phyloP scores from a whole-genome alignment of 2,329 filamentous ascomycete genomes.

The Epichloe amarillans region DNA sequence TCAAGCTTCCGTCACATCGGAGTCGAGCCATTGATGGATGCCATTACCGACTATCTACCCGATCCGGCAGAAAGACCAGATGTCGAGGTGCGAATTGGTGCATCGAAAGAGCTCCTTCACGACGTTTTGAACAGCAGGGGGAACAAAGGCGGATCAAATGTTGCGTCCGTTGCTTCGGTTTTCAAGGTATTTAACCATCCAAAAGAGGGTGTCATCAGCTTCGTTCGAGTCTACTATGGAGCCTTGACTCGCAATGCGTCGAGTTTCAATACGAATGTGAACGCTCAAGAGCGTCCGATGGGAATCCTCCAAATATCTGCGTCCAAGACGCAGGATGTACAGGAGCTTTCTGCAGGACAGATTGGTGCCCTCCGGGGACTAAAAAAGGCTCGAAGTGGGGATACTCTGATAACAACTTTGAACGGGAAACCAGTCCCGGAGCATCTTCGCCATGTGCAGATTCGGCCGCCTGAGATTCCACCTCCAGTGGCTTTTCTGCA shows the following conservation, averaged over 20 bases:
- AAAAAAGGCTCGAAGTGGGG: conserved; percentile 83
- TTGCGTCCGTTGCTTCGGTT: conserved; percentile 48
- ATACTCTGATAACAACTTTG: conserved; percentile 70
- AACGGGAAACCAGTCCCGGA: conserved; percentile 49
- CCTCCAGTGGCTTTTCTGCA: conserved; percentile 96
- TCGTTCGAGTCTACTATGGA: conserved; percentile 84
- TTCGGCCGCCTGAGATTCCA: conserved; percentile 78
- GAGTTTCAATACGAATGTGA: conserved; percentile 79
- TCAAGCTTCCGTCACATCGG: conserved; percentile 91
- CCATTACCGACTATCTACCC: conserved; percentile 76
- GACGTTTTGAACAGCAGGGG: conserved; percentile 26
- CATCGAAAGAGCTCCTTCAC: conserved; percentile 26
- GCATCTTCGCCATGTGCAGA: conserved; percentile 59
- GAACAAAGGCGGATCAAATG: conserved; percentile 21
- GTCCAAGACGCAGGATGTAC: conserved; percentile 72
- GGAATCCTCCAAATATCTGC: conserved; percentile 83
- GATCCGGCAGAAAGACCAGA: conserved; percentile 70
- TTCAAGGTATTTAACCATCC: conserved; percentile 94
- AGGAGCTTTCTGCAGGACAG: conserved; percentile 68
- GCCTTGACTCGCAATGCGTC: conserved; percentile 58
- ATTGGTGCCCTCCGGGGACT: conserved; percentile 89
- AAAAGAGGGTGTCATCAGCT: conserved; percentile 76
- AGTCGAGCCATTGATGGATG: conserved; percentile 81
- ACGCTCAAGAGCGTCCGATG: conserved; percentile 65
- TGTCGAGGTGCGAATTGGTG: conserved; percentile 58